Evolutionary conservation across 306 rosid genomes (phyloP).

Genomic region (Fragaria iinumae): DNA sequence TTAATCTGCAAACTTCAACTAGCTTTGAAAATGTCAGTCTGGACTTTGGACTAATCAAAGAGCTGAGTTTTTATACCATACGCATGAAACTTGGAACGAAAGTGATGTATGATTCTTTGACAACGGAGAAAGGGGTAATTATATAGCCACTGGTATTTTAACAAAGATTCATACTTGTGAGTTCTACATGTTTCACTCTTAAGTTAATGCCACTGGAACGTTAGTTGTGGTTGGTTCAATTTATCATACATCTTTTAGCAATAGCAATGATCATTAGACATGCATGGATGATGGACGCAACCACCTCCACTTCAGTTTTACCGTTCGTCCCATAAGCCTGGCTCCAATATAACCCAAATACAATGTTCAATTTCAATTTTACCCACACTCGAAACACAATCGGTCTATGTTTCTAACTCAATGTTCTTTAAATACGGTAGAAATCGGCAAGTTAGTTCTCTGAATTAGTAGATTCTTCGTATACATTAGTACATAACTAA

Average conservation of each 20-base stretch:
- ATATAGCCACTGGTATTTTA: neutral
- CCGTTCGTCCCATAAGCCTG: neutral
- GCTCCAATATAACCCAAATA: too few relatives aligned
- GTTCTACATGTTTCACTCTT: neutral
- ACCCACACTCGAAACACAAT: neutral
- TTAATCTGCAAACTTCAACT: neutral
- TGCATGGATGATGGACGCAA: neutral
- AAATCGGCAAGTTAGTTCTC: rapidly evolving
- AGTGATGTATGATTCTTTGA: neutral
- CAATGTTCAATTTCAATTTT: too few relatives aligned
- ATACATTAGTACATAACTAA: too few relatives aligned
- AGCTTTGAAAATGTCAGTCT: neutral
- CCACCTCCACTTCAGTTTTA: neutral
- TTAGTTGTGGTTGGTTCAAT: neutral
- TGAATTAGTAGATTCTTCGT: too few relatives aligned
- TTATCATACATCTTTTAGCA: neutral
- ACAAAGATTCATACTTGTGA: neutral
- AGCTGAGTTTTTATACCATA: neutral
- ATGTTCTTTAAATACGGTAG: neutral
- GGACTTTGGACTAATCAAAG: neutral
- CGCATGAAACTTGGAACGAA: neutral
- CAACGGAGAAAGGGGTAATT: neutral
- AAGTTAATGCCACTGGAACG: neutral
- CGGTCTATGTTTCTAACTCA: too few relatives aligned
- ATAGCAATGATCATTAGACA: neutral